These are phyloP conservation scores for Coemansia sp. DNA, from an alignment of 192 early-diverging fungal species.

Conservation along the genomic window DNA sequence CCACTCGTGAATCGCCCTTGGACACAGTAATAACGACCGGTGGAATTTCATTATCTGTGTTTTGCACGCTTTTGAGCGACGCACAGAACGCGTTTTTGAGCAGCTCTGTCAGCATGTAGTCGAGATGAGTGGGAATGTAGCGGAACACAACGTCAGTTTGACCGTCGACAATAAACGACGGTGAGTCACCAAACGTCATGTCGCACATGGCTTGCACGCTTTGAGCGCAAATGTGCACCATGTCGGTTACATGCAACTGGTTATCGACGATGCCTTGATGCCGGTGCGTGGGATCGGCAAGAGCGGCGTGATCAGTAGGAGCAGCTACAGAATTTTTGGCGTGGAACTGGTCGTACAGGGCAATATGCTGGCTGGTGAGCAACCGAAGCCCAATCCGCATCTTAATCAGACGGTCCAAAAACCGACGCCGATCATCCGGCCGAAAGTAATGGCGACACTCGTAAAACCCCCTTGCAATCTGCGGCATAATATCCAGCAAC, in stretches of 20 bases:
- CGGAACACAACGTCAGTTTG: slow-evolving; percentile 15
- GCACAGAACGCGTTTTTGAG: slow-evolving; percentile 84
- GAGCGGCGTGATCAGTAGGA: neutral
- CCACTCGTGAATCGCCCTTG: slow-evolving; percentile 66
- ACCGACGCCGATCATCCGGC: slow-evolving; percentile 57
- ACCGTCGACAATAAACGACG: slow-evolving; percentile 63
- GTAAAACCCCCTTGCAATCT: slow-evolving; percentile 80
- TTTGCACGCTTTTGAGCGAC: slow-evolving; percentile 61
- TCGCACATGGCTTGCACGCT: slow-evolving; percentile 83
- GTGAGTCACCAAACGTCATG: slow-evolving; percentile 76
- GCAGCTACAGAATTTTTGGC: neutral
- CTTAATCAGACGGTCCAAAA: slow-evolving; percentile 81
- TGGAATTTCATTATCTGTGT: slow-evolving; percentile 44
- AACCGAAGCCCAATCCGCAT: slow-evolving; percentile 85
- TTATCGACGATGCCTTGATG: slow-evolving; percentile 37
- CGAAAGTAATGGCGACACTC: slow-evolving; percentile 82
- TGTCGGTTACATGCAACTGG: slow-evolving; percentile 12
- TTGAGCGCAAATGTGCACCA: slow-evolving; percentile 62
- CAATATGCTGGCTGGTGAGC: slow-evolving; percentile 81
- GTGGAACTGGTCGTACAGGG: slow-evolving; percentile 58
- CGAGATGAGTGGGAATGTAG: slow-evolving; percentile 82
- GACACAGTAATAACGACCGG: slow-evolving; percentile 77
- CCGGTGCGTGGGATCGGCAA: neutral
- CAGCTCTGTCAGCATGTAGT: slow-evolving; percentile 85
- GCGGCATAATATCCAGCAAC: slow-evolving; percentile 81